Base-by-base conservation (phyloP, 1,284 basidiomycete genomes). In the Cutaneotrichosporon dermatis region DNA sequence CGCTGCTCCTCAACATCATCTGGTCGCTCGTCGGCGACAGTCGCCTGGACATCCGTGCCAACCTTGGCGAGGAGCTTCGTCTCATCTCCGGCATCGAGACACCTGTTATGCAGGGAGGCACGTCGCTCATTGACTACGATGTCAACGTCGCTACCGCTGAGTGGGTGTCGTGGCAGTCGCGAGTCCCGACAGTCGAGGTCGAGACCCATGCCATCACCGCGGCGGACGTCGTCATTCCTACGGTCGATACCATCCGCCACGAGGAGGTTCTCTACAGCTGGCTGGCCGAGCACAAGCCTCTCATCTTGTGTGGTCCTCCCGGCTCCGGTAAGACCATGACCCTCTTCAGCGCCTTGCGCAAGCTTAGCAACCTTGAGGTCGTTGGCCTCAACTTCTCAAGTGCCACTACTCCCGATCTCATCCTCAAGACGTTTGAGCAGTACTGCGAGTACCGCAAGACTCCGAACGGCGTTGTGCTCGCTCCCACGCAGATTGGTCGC, bases 241-340 rank as follows among this genome's bases (percentile, higher is more conserved):
- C 96, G 1, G 88, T 98, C 81, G 97, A 99, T 72, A 99, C 96
- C 3, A 89, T 99, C 41, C 91, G 97, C 40, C 96, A 99, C 75
- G 97, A 99, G 75, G 94, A 98, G 73, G 92, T 99, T 35, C 81
- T 99, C 1, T 99, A 99, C 77, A 96, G 93, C 0, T 99, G 95
- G 94, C 82, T 99, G 3, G 94, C 93, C 0, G 97, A 99, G 76
- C 95, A 99, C 80, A 98, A 98, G 76, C 97, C 96, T 5, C 83
- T 99, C 58, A 91, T 99, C 86, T 84, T 99, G 25, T 99, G 96
- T 75, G 96, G 96, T 51, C 96, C 96, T 70, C 96, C 96, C 6
- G 96, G 96, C 72, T 98, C 95, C 25, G 96, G 96, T 43, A 99
- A 99, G 82, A 99, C 96, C 4, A 99, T 99, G 96, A 99, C 97